These are phyloP conservation scores for Solanum pinnatisectum DNA, from an alignment of 257 asterid species.

Conservation along the genomic window DNA sequence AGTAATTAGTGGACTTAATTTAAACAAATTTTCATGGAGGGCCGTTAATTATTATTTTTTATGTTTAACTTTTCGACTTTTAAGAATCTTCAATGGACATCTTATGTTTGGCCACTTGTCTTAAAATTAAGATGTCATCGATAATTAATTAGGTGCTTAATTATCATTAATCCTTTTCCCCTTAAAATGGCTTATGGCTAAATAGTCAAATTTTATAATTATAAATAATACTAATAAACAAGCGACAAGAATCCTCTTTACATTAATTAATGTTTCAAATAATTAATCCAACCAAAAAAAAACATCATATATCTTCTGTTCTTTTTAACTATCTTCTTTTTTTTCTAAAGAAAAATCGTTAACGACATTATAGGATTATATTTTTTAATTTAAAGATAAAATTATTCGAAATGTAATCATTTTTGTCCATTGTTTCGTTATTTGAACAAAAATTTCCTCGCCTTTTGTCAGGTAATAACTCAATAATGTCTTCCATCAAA, in stretches of 20 bases:
- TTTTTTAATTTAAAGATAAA: not conserved
- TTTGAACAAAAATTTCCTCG: not conserved
- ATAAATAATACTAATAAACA: not conserved
- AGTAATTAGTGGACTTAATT: not conserved
- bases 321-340: not conserved
- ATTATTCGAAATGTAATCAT: not conserved
- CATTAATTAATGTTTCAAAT: not conserved
- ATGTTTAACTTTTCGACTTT: not conserved
- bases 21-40: not conserved
- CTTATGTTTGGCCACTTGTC: not conserved
- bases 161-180: not conserved
- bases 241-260: not conserved
- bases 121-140: not conserved
- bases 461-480: accelerated
- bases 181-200: not conserved
- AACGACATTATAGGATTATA: not conserved
- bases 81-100: constrained; percentile 1
- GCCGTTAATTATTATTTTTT: constrained; percentile 9
- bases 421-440: not conserved
- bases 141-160: not conserved
- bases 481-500: not conserved
- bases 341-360: not conserved
- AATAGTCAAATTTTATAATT: not conserved
- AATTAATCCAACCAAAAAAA: not conserved
- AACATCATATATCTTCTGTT: not conserved